Evolutionary conservation across 1,139 yeast genomes (phyloP).

Genomic region (Lipomyces yarrowii): DNA sequence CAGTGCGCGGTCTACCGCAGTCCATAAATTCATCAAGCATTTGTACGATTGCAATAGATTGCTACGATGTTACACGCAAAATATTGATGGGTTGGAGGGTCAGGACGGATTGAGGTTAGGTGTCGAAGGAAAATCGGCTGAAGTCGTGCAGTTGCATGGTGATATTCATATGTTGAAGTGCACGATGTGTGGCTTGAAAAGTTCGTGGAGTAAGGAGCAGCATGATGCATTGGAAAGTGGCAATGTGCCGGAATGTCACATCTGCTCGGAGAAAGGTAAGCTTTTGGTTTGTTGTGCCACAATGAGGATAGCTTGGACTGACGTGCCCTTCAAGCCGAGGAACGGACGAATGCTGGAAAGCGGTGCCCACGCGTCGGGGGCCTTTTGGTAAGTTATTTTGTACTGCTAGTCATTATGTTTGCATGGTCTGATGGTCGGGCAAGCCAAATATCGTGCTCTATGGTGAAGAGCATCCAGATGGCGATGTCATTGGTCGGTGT

Average conservation of each 20-base stretch:
- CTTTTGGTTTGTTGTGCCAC: no score
- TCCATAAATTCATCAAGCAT: constrained; percentile 74
- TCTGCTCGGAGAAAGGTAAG: constrained; percentile 48
- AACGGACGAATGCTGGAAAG: constrained; percentile 62
- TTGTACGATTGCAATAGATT: constrained; percentile 68
- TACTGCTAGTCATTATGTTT: background rate
- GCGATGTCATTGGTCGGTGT: constrained; percentile 65
- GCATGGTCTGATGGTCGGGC: background rate
- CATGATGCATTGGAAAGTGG: constrained; percentile 54
- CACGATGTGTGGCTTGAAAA: constrained; percentile 62
- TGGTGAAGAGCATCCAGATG: constrained; percentile 78
- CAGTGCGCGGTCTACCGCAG: constrained; percentile 75
- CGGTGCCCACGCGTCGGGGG: constrained; percentile 64
- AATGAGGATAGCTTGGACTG: background rate
- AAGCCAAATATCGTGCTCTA: constrained; percentile 72
- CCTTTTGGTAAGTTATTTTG: constrained; percentile 45
- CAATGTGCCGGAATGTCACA: constrained; percentile 63
- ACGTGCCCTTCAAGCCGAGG: constrained; percentile 34
- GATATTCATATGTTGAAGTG: constrained; percentile 76
- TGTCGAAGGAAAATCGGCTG: constrained; percentile 44
- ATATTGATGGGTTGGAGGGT: constrained; percentile 68
- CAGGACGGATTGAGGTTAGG: constrained; percentile 43
- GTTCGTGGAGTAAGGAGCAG: constrained; percentile 62
- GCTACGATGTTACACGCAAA: constrained; percentile 81
- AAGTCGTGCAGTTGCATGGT: constrained; percentile 90